Conservation (phyloP, 192 early-diverging fungal species). For the Gryganskiella cystojenkinii region DNA sequence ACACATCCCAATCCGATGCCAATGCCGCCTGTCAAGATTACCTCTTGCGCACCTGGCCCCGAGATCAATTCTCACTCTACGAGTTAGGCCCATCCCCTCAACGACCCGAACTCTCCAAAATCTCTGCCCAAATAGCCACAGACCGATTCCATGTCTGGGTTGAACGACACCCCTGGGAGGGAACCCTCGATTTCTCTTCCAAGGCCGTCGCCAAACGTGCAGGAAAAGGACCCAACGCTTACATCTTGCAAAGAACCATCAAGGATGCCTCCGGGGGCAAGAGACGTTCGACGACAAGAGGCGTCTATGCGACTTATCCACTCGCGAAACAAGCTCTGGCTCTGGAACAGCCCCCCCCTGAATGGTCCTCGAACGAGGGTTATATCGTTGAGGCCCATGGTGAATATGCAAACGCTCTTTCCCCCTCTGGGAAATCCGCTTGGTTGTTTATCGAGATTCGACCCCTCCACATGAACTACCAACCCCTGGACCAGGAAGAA, state of each 20-base stretch:
- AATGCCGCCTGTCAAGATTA: slow-evolving; percentile 46
- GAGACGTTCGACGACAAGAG: slow-evolving; percentile 39
- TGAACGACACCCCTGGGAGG: slow-evolving; percentile 44
- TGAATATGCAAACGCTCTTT: slow-evolving; percentile 46
- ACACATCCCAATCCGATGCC: slow-evolving; percentile 35
- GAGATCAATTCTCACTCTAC: slow-evolving; percentile 38
- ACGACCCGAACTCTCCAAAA: slow-evolving; percentile 33
- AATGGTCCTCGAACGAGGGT: slow-evolving; percentile 44
- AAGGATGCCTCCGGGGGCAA: slow-evolving; percentile 52
- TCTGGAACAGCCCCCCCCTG: slow-evolving; percentile 29
- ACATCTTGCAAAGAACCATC: slow-evolving; percentile 48
- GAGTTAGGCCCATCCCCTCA: slow-evolving; percentile 44
- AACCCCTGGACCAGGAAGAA: slow-evolving; percentile 34
- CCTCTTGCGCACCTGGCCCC: slow-evolving; percentile 44
- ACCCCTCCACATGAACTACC: slow-evolving; percentile 43
- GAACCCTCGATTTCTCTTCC: slow-evolving; percentile 45
- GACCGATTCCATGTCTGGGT: slow-evolving; percentile 52
- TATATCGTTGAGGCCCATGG: slow-evolving; percentile 40
- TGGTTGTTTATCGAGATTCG: slow-evolving; percentile 48
- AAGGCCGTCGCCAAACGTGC: slow-evolving; percentile 35
- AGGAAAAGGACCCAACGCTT: slow-evolving; percentile 46
- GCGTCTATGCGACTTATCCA: slow-evolving; percentile 36
- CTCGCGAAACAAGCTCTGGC: slow-evolving; percentile 44
- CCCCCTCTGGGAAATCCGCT: slow-evolving; percentile 47
- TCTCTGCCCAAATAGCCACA: slow-evolving; percentile 34